Evolutionary conservation across 2,329 filamentous ascomycete species (phyloP), one percentile per base, ranked within the genome.

Genomic region (Trichoderma brevicompactum): DNA sequence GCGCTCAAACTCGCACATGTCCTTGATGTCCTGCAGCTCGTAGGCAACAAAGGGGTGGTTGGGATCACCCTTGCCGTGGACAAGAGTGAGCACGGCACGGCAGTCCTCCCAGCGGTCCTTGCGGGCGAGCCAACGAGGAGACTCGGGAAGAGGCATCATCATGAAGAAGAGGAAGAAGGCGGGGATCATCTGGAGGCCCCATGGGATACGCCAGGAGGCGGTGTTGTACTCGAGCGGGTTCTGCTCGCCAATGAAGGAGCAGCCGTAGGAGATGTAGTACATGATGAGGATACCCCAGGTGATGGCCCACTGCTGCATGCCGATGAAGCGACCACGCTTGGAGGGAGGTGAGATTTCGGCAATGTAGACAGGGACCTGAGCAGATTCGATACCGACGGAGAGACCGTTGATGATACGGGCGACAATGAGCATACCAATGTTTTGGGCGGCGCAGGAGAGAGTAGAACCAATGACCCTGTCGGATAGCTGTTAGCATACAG

Each of bases 251-350:
- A 91, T 85, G 73, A 83, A 87, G 64, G 84, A 86, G 74, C 85
- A 87, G 23, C 87, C 90, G 71, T 88, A 85, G 23, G 84, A 83
- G 74, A 90, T 85, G 73, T 87, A 88, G 79, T 89, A 90, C 87
- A 89, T 89, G 78, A 89, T 87, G 69, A 89, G 74, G 69, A 89
- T 89, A 66, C 76, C 76, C 75, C 76, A 90, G 64, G 89, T 91
- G 68, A 93, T 92, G 55, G 89, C 88, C 81, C 89, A 89, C 74
- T 92, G 90, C 75, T 92, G 89, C 62, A 86, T 83, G 64, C 88
- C 87, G 34, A 93, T 89, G 53, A 93, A 89, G 75, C 38, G 84
- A 34, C 89, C 89, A 67, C 89, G 85, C 61, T 77, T 75, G 3
- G 83, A 83, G 48, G 84, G 84, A 9, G 72, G 70, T 5, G 71